Base-by-base conservation (phyloP, 805 yeast species). In the Candida patagonica region DNA sequence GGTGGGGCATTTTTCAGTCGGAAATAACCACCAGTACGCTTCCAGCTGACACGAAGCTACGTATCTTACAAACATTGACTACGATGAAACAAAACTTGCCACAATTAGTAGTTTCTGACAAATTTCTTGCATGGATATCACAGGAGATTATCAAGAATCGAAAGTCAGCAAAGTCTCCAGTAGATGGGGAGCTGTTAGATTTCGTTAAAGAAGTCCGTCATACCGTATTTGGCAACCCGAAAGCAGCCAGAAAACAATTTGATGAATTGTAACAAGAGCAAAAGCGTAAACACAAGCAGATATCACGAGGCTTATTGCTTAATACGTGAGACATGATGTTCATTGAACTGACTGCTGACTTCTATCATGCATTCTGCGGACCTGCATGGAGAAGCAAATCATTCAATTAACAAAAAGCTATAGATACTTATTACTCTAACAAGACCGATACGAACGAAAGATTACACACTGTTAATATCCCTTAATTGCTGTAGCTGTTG, bases 191-290 rank as follows among this genome's bases (percentile, higher is more conserved):
- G 10, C 32, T 42, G 5, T 25, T 27, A 6, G 40, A 32, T 9
- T 29, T 23, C 38, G 57, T 32, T 47, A 49, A n/a, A 41, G 60
- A 62, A 22, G 63, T 67, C 12, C 71, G 94, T 51, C 89, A 84
- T 54, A 54, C 61, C 17, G 73, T 79, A 1, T 85, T 85, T 61
- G 95, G 95, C 1, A 85, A 85, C 51, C 84, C 82, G 15, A 65
- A 72, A 53, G 94, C 80, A 0, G 58, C 70, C 42, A 67, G 92
- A 44, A 80, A 80, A 54, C 76, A 73, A 19, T 38, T 38, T 22
- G 30, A 32, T 13, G 36, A 38, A 4, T 23, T 33, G 5, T 33
- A n/a, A 33, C n/a, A n/a, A n/a, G n/a, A n/a, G n/a, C n/a, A n/a
- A n/a, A n/a, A n/a, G n/a, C n/a, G n/a, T n/a, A n/a, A n/a, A n/a